Percentiles rank a stretch among this genome's conserved stretches.
phyloP scores from a whole-genome alignment of 352 stramenopile genomes.

The Phytophthora colocasiae region DNA sequence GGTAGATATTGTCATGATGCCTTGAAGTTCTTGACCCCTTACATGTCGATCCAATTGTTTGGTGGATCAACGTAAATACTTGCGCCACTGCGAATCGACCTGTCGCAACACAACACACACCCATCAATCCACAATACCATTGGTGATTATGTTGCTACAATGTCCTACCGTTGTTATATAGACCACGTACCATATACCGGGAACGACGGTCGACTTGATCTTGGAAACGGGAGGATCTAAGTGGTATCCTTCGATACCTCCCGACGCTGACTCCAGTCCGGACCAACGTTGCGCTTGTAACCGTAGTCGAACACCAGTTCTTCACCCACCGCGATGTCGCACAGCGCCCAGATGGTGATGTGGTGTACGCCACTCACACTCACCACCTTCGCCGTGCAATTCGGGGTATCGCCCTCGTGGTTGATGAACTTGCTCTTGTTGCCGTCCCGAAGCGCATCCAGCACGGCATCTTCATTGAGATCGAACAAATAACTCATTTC shows the following conservation, averaged over 20 bases:
- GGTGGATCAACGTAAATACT: too few species aligned
- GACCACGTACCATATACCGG: conserved; percentile 11
- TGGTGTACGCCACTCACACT: conserved; percentile 87
- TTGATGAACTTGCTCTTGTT: conserved; percentile 94
- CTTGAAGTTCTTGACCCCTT: too few species aligned
- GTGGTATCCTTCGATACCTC: conserved; percentile 10
- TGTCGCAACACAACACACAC: background rate
- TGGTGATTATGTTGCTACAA: background rate
- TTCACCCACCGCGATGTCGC: conserved; percentile 79
- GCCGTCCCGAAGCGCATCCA: conserved; percentile 90
- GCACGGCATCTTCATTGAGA: conserved; percentile 84
- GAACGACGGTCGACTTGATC: background rate
- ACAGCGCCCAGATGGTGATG: conserved; percentile 89
- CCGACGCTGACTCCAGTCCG: conserved; percentile 58
- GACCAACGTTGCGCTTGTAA: conserved; percentile 61
- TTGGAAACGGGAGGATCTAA: conserved; percentile 13
- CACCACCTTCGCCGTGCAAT: conserved; percentile 81
- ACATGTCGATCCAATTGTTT: too few species aligned
- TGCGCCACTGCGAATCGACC: background rate
- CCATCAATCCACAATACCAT: conserved; percentile 7
- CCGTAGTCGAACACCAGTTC: conserved; percentile 74
- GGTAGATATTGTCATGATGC: too few species aligned
- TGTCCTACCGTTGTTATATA: background rate
- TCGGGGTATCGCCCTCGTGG: conserved; percentile 64
- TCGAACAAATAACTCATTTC: conserved; percentile 93